These are phyloP conservation scores for Bombardia bombarda DNA, from an alignment of 495 filamentous ascomycete species.

Conservation along the genomic window DNA sequence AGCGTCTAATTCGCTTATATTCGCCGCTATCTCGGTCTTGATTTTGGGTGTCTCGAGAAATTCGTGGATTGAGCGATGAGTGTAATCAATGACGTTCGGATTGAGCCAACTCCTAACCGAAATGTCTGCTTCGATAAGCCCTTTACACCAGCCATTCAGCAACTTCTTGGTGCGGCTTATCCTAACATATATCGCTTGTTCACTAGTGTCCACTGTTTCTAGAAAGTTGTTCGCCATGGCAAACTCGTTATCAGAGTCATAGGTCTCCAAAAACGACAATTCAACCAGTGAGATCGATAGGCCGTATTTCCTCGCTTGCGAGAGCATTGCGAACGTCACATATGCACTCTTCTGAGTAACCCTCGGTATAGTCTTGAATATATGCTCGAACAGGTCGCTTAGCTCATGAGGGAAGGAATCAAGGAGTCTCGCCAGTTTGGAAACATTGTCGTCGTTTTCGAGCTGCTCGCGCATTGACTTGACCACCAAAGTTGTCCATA, in stretches of 20 bases:
- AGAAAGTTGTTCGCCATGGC: neutral
- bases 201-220: neutral
- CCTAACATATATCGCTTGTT: neutral
- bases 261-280: slow-evolving; percentile 3
- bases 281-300: neutral
- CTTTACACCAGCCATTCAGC: neutral
- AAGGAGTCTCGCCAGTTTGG: neutral
- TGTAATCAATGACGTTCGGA: neutral
- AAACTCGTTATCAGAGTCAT: neutral
- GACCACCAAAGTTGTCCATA: slow-evolving; percentile 8
- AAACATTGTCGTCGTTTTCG: neutral
- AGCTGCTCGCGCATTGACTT: slow-evolving; percentile 1
- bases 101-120: neutral
- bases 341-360: neutral
- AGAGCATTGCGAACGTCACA: neutral
- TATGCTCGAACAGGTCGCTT: neutral
- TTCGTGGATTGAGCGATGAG: slow-evolving; percentile 3
- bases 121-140: neutral
- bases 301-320: neutral
- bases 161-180: neutral
- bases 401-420: slow-evolving; percentile 1
- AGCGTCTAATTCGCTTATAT: neutral
- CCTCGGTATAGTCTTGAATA: neutral
- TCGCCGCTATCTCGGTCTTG: neutral
- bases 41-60: neutral